These are phyloP conservation scores for Miscanthus lutarioriparius DNA, from an alignment of 176 grass and related monocot genomes.

Conservation along the genomic window DNA sequence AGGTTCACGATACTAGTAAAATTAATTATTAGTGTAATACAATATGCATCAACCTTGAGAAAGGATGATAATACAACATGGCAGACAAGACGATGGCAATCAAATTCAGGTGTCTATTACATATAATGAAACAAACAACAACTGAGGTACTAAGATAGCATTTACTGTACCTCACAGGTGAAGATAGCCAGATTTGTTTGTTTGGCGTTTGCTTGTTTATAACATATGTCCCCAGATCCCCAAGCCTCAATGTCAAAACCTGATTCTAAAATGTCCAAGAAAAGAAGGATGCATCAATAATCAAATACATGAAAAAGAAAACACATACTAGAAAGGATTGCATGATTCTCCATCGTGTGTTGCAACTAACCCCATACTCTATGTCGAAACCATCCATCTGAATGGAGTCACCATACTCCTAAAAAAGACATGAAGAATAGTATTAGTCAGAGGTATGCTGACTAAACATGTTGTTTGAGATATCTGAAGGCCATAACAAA, in stretches of 20 bases:
- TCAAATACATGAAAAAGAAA: conserved; percentile 19
- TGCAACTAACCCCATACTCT: conserved; percentile 76
- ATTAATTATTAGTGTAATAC: not conserved
- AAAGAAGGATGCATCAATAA: conserved; percentile 20
- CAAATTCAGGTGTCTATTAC: not conserved
- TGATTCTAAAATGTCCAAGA: conserved; percentile 66
- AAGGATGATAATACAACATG: not conserved
- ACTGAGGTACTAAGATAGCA: not conserved
- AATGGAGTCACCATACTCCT: conserved; percentile 87
- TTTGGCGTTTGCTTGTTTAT: conserved; percentile 98
- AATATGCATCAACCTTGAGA: not conserved
- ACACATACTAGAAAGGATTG: not conserved
- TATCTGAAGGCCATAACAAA: not conserved
- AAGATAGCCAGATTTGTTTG: conserved; percentile 91
- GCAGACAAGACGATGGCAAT: not conserved
- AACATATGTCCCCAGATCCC: conserved; percentile 78
- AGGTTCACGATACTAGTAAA: not conserved
- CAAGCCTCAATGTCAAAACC: conserved; percentile 85
- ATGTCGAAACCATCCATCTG: conserved; percentile 90
- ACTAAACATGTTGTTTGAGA: not conserved
- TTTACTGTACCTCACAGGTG: conserved; percentile 78
- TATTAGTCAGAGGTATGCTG: conserved; percentile 12
- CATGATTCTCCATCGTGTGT: not conserved
- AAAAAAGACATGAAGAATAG: not conserved
- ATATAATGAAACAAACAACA: not conserved